A percentile compares a stretch with the other conserved stretches of the same genome.
These are phyloP conservation scores for Diaporthe destruens DNA, from an alignment of 2,329 filamentous ascomycete genomes.

Conservation along the genomic window DNA sequence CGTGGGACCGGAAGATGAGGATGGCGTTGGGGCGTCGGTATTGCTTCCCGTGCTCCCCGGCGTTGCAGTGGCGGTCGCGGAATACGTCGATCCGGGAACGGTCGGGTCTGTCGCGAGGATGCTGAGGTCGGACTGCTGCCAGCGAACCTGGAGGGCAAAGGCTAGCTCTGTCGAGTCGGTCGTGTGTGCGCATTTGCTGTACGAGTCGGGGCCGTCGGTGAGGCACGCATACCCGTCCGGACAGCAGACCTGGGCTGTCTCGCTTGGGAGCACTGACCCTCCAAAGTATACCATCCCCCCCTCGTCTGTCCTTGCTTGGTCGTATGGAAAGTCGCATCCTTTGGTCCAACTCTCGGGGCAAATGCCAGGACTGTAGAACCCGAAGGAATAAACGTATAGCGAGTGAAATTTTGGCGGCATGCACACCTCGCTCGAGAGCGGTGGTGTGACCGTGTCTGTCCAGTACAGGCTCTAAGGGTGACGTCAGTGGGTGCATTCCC, in stretches of 20 bases:
- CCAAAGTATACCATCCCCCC: slow-evolving; percentile 18
- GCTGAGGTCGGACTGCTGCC: slow-evolving; percentile 43
- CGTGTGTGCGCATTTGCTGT: slow-evolving; percentile 43
- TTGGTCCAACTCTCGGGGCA: slow-evolving; percentile 38
- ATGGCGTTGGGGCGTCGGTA: background rate
- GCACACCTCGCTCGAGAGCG: slow-evolving; percentile 30
- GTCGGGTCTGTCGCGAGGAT: slow-evolving; percentile 44
- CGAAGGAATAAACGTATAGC: slow-evolving; percentile 37
- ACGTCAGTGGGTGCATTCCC: slow-evolving; percentile 19
- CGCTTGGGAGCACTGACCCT: background rate
- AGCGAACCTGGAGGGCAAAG: slow-evolving; percentile 44
- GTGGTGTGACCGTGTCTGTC: slow-evolving; percentile 26
- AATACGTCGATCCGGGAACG: slow-evolving; percentile 42
- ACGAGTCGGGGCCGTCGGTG: slow-evolving; percentile 34
- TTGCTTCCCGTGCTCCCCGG: background rate
- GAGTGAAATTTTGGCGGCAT: slow-evolving; percentile 30
- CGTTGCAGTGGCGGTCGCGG: slow-evolving; percentile 28
- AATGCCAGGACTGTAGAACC: slow-evolving; percentile 43
- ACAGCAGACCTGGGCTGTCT: slow-evolving; percentile 31
- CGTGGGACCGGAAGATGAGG: background rate
- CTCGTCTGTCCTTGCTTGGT: background rate
- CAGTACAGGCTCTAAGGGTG: slow-evolving; percentile 25
- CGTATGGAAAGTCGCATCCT: slow-evolving; percentile 23
- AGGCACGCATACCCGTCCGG: slow-evolving; percentile 24
- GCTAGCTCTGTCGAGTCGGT: slow-evolving; percentile 40